A percentile compares a stretch with the other conserved stretches of the same genome.
These are phyloP conservation scores for Eimeria necatrix DNA, from an alignment of 169 alveolate species.

Conservation along the genomic window DNA sequence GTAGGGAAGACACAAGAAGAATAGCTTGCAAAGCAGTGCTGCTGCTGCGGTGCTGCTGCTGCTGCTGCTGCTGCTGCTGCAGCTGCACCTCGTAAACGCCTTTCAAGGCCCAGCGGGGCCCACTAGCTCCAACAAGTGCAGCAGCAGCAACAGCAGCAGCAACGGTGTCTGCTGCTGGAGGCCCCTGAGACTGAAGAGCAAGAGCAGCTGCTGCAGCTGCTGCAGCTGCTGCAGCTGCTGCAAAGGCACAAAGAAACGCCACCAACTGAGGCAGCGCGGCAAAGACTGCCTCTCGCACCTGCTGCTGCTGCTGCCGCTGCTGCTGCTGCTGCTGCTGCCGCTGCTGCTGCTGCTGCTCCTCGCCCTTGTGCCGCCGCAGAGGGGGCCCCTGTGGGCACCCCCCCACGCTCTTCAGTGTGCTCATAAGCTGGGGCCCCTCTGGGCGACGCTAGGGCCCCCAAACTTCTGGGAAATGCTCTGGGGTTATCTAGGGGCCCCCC, in stretches of 20 bases:
- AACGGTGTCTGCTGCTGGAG: constrained; percentile 22
- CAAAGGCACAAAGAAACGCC: not conserved
- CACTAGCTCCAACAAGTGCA: constrained; percentile 12
- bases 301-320: constrained; percentile 47
- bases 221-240: constrained; percentile 1
- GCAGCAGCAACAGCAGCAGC: constrained; percentile 66
- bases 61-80: too few relatives aligned
- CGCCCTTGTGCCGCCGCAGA: not conserved
- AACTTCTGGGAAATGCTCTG: too few relatives aligned
- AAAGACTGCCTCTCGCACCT: not conserved
- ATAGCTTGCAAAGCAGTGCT: constrained; percentile 4
- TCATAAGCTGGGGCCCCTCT: too few relatives aligned
- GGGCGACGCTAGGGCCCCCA: not conserved
- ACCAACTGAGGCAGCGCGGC: not conserved
- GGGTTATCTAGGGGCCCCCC: too few relatives aligned
- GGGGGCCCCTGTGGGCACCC: not conserved
- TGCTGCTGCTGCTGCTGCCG: constrained; percentile 17
- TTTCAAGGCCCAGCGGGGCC: constrained; percentile 39
- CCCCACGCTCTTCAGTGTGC: too few relatives aligned
- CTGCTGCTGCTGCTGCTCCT: constrained; percentile 18
- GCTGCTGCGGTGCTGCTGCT: constrained; percentile 39
- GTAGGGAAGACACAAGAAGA: not conserved
- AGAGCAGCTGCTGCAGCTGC: constrained; percentile 5
- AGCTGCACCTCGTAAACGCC: constrained; percentile 34
- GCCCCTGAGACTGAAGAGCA: not conserved